Base-by-base conservation (phyloP, 306 rosid genomes). In the Acacia melanoxylon region DNA sequence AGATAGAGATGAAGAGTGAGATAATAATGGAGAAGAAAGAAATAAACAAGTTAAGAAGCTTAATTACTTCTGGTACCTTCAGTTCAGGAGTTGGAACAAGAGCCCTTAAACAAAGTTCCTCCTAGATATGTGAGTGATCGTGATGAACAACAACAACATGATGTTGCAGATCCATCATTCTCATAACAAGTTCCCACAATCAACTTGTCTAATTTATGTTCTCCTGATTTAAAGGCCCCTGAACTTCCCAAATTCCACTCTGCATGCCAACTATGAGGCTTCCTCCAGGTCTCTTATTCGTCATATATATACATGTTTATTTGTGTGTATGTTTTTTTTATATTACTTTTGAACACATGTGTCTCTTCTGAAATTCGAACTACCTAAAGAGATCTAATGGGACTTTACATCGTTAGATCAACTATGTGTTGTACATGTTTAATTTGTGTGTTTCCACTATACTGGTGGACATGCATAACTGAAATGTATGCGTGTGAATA, bases 341-440 rank as follows among this genome's bases (percentile, higher is more conserved):
- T 37, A 37, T 37, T 37, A 37, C 41, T 8, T 37, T 8, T 1
- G 0, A 37, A 37, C 8, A 37, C 41, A 37, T 6, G 6, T 37
- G 1, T 6, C 41, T 1, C 8, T 8, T 37, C 1, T 37, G 1
- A 1, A 1, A 37, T 0, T 5, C 1, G 8, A 37, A 37, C 8
- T 37, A 37, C 8, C 1, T 37, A 37, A 37, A 37, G 8, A n/a
- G 8, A 37, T 5, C 1, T 4, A 35, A 3, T 1, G 0, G 40
- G 0, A 6, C 6, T 0, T 35, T 37, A 37, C 5, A 4, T 35
- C 40, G 6, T 4, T 3, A 4, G 40, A 5, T 7, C 7, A 35
- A 35, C 41, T 37, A 37, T 37, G 8, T 37, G 41, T 37, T 37
- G 41, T 45, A 10, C 15, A 14, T 45, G n/a, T n/a, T n/a, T n/a